Evolutionary conservation across 768 basidiomycete genomes (phyloP).

Genomic region (Clathrus columnatus): DNA sequence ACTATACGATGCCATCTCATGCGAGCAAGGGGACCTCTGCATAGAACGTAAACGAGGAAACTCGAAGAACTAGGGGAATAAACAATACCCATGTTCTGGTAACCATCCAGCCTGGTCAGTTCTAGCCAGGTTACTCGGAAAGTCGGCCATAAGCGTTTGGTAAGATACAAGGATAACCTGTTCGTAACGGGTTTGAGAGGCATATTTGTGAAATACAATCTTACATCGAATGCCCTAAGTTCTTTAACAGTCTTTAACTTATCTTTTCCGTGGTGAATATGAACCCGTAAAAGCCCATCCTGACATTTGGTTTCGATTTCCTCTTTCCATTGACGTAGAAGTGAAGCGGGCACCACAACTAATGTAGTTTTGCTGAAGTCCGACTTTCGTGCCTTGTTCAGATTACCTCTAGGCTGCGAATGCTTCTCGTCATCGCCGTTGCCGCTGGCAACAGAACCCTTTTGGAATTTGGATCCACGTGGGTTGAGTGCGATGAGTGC

Average conservation of each 20-base stretch:
- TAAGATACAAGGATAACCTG: slow-evolving; percentile 73
- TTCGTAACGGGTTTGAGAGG: neutral
- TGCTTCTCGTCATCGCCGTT: neutral
- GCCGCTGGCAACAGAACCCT: neutral
- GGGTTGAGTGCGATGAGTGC: slow-evolving; percentile 68
- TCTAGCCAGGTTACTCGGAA: slow-evolving; percentile 34
- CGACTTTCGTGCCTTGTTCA: slow-evolving; percentile 10
- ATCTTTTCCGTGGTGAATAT: slow-evolving; percentile 65
- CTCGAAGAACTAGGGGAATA: neutral
- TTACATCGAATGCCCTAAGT: slow-evolving; percentile 46
- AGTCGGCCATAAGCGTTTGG: slow-evolving; percentile 56
- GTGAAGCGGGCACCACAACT: slow-evolving; percentile 67
- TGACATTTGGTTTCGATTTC: slow-evolving; percentile 66
- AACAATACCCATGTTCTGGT: slow-evolving; percentile 37
- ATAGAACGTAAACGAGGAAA: neutral
- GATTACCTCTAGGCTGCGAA: too few species aligned
- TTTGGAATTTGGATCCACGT: slow-evolving; percentile 22
- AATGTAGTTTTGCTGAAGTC: slow-evolving; percentile 45
- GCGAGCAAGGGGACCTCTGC: slow-evolving; percentile 52
- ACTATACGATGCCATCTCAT: slow-evolving; percentile 62
- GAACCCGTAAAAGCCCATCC: slow-evolving; percentile 43
- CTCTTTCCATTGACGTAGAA: slow-evolving; percentile 72
- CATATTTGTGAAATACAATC: slow-evolving; percentile 10
- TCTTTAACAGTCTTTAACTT: slow-evolving; percentile 49
- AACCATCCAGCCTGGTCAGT: slow-evolving; percentile 44